phyloP scores from a whole-genome alignment of 192 early-diverging fungal genomes.

The Coemansia sp. region DNA sequence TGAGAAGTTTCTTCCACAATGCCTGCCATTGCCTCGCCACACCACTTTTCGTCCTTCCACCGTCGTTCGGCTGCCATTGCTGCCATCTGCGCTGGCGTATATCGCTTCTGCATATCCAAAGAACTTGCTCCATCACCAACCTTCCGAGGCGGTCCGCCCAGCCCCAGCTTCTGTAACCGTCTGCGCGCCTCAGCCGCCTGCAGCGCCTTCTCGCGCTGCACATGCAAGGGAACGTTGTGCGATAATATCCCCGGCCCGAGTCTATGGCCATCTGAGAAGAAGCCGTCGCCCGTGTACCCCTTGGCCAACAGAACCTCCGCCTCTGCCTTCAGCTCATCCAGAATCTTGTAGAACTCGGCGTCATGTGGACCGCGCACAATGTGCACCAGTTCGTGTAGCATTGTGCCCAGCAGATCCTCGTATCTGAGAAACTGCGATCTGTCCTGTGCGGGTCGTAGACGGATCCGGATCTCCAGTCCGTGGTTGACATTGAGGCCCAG shows the following conservation, averaged over 20 bases:
- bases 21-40: conserved; percentile 23
- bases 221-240: conserved; percentile 24
- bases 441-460: conserved; percentile 28
- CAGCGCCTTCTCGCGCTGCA: conserved; percentile 16
- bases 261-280: conserved; percentile 23
- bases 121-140: conserved; percentile 4
- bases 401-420: conserved; percentile 41
- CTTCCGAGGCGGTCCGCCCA: conserved; percentile 22
- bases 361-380: conserved; percentile 44
- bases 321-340: conserved; percentile 37
- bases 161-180: background rate
- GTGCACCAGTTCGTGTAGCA: conserved; percentile 54
- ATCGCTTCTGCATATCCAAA: background rate
- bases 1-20: conserved; percentile 11
- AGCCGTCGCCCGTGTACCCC: conserved; percentile 48
- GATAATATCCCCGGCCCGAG: conserved; percentile 25
- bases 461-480: conserved; percentile 42
- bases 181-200: conserved; percentile 21
- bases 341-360: conserved; percentile 25
- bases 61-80: conserved; percentile 38
- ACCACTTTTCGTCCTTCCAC: conserved; percentile 40
- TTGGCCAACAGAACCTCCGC: conserved; percentile 28
- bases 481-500: conserved; percentile 45
- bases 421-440: conserved; percentile 26
- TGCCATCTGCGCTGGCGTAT: conserved; percentile 44